Evolutionary conservation across 805 yeast species (phyloP).

Genomic region (Sugiyamaella boreocaroliniensis): DNA sequence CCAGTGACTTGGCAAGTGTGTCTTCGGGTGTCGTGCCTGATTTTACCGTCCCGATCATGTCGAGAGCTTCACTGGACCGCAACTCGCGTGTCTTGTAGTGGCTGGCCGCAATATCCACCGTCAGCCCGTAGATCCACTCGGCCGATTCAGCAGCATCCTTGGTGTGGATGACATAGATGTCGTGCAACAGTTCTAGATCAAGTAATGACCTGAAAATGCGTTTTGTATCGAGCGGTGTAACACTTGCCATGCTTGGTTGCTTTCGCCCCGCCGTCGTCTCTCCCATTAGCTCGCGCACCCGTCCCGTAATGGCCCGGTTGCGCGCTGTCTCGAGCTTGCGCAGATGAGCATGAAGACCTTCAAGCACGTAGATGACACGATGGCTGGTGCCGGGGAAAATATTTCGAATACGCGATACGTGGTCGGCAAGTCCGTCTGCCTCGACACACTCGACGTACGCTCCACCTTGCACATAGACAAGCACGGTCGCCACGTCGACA

Average conservation of each 20-base stretch:
- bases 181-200: constrained; percentile 9
- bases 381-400: neutral
- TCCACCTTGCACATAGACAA: constrained; percentile 3
- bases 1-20: constrained; percentile 10
- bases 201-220: neutral
- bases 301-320: constrained; percentile 9
- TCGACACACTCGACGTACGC: constrained; percentile 1
- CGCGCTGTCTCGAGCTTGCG: constrained; percentile 6
- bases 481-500: constrained; percentile 7
- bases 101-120: constrained; percentile 9
- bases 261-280: neutral
- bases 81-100: constrained; percentile 9
- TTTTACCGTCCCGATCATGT: constrained; percentile 10
- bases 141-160: constrained; percentile 9
- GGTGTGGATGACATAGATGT: constrained; percentile 11
- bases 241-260: neutral
- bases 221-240: neutral
- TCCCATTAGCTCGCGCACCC: constrained; percentile 15
- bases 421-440: neutral
- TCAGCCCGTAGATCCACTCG: constrained; percentile 15
- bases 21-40: constrained; percentile 15
- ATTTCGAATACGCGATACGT: constrained; percentile 1
- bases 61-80: constrained; percentile 2
- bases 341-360: constrained; percentile 9
- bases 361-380: constrained; percentile 14